Base-by-base conservation (phyloP, 73 alveolate species). In the Loxodes magnus region DNA sequence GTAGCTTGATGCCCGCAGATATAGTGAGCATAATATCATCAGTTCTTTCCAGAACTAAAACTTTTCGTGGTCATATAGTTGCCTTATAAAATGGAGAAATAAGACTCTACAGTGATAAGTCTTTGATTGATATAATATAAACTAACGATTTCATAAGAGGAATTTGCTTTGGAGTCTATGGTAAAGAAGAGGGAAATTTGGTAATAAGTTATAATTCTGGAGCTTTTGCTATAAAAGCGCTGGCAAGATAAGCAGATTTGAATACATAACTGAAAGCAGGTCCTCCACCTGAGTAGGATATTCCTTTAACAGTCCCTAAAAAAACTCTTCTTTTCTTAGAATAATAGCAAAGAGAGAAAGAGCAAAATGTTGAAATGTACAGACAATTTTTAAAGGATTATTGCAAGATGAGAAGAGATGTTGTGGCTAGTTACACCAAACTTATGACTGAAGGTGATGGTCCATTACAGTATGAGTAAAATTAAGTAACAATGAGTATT, bases 301-400 rank as follows among this genome's bases (percentile, higher is more conserved):
- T 77, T 19, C 86, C 87, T 38, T 46, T 88, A 19, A 81, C 68
- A 35, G 64, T 88, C 6, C 97, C 97, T 4, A 84, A 84, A 49
- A 87, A 87, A 55, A 78, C 91, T 30, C 74, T 76, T 42, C 73
- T 88, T 22, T 88, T 76, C 67, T 67, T 77, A 15, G 95, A 88
- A 58, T 74, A 78, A 24, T 57, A 82, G 4, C 81, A 88, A 35
- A 73, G 98, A 66, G 98, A 88, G 63, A 56, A 86, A 43, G 94
- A 88, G 30, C 39, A 70, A 29, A 61, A 79, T 58, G 56, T 58
- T 19, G 89, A 84, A 51, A 88, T 88, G 86, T 94, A 88, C 57
- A 79, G 79, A 55, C 67, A 58, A 54, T 88, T 88, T 69, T 80
- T 77, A 39, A 79, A 79, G 51, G 98, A 88, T 59, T 57, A 84